Evolutionary conservation across 2,329 filamentous ascomycete genomes (phyloP), one percentile per base, ranked within the genome.

Genomic region (Neoscytalidium dimidiatum): DNA sequence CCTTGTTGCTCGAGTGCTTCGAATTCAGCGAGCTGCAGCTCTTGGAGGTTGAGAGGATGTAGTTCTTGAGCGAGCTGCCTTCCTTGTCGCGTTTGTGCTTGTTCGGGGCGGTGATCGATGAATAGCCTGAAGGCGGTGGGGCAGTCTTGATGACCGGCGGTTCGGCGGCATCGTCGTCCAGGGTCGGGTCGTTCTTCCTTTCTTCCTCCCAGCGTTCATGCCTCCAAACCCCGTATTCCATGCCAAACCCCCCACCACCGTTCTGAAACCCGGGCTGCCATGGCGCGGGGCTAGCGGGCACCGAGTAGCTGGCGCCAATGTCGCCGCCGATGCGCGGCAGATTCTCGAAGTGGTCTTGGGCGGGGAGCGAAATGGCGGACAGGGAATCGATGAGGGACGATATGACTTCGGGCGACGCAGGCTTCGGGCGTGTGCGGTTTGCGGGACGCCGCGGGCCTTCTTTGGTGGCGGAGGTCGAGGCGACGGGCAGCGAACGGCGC

Each of bases 191-290:
- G 62, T 83, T 68, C 69, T 81, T 80, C 33, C 53, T 44, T 56
- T 81, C 78, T 38, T 76, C 82, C 61, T 83, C 82, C 33, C 83
- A 78, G 19, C 81, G 79, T 4, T 84, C 80, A 52, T 84, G 80
- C 57, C 84, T 81, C 75, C 86, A 90, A 66, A 87, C 84, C 66
- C 89, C 87, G 83, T 92, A 92, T 73, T 92, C 90, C 78, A 92
- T 86, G 52, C 90, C 89, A 74, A 91, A 91, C 66, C 81, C 82
- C 79, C 73, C 73, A 35, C n/a, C 19, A 35, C 41, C 63, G 53
- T 64, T 58, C 33, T 43, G 44, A 57, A 64, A 64, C 33, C 52
- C 52, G 14, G 29, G 21, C 58, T 62, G 58, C 58, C 58, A 51
- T 19, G 58, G 11, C 56, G 49, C 73, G 46, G 71, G 72, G 64